phyloP scores from a whole-genome alignment of 1,284 basidiomycete species.

The Puccinia hordei region DNA sequence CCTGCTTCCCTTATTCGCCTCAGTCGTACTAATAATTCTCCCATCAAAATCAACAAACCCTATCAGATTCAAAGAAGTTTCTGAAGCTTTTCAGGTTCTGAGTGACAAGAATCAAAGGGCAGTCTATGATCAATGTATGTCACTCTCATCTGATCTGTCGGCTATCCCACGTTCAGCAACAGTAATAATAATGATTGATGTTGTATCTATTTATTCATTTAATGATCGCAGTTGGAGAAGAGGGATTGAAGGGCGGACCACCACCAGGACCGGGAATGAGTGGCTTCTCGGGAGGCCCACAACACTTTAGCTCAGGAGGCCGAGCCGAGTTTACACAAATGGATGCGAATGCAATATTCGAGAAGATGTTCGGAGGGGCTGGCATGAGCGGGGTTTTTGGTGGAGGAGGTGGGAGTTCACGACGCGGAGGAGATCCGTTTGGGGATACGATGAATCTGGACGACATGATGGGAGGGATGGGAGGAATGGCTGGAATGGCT shows the following conservation, averaged over 20 bases:
- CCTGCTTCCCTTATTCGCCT: neutral
- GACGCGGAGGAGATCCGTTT: constrained; percentile 54
- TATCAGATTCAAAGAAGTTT: constrained; percentile 66
- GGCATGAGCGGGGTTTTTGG: constrained; percentile 56
- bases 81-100: constrained; percentile 95
- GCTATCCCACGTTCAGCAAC: too few species aligned
- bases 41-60: neutral
- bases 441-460: constrained; percentile 52
- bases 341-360: constrained; percentile 89
- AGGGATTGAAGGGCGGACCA: constrained; percentile 37
- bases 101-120: constrained; percentile 89
- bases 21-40: constrained; percentile 3
- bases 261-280: constrained; percentile 18
- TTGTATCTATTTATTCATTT: too few species aligned
- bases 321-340: constrained; percentile 68
- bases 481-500: constrained; percentile 61
- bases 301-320: constrained; percentile 53
- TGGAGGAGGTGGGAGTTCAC: constrained; percentile 55
- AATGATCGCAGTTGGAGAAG: constrained; percentile 36
- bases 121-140: constrained; percentile 85
- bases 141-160: neutral
- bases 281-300: constrained; percentile 30
- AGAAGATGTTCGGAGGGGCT: constrained; percentile 65
- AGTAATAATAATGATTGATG: too few species aligned
- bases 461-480: constrained; percentile 59